These are phyloP conservation scores for Marasmius oreades DNA, from an alignment of 1,284 basidiomycete species.

Conservation along the genomic window DNA sequence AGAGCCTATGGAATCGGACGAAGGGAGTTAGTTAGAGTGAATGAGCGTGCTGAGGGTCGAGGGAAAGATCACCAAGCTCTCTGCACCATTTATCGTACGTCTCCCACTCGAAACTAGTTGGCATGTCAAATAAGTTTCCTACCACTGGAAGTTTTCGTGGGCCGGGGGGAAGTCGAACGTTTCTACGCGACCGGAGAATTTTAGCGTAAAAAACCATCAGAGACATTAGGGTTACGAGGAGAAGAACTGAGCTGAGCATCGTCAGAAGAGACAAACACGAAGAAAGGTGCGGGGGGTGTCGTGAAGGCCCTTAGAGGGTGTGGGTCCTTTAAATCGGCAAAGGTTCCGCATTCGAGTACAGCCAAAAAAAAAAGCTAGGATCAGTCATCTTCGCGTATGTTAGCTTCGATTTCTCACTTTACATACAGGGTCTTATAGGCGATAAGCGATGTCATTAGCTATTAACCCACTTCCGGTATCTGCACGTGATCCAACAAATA, in stretches of 20 bases:
- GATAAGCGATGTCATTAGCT: too few relatives aligned
- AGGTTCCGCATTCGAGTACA: too few relatives aligned
- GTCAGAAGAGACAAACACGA: background rate
- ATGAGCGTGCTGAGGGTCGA: too few relatives aligned
- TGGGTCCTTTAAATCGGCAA: too few relatives aligned
- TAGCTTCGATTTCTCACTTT: too few relatives aligned
- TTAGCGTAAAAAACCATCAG: slow-evolving; percentile 3
- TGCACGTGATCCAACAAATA: too few relatives aligned
- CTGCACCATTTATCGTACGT: slow-evolving; percentile 12
- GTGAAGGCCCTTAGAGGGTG: background rate
- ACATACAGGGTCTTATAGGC: too few relatives aligned
- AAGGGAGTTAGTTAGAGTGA: background rate
- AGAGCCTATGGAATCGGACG: slow-evolving; percentile 4
- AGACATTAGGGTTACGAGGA: background rate
- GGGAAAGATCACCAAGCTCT: slow-evolving; percentile 6
- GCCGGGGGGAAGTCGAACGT: slow-evolving; percentile 14
- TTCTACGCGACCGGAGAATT: background rate
- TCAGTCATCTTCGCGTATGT: too few relatives aligned
- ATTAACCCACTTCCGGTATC: too few relatives aligned
- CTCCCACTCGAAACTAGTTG: slow-evolving; percentile 13
- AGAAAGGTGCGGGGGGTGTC: background rate
- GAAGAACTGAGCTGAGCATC: background rate
- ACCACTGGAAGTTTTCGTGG: slow-evolving; percentile 11
- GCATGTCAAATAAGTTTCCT: slow-evolving; percentile 14
- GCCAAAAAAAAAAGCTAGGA: too few relatives aligned